Percentiles rank a stretch among this genome's conserved stretches.
Evolutionary conservation across 2,329 filamentous ascomycete genomes (phyloP).

Genomic region (Neofusicoccum cordaticola): DNA sequence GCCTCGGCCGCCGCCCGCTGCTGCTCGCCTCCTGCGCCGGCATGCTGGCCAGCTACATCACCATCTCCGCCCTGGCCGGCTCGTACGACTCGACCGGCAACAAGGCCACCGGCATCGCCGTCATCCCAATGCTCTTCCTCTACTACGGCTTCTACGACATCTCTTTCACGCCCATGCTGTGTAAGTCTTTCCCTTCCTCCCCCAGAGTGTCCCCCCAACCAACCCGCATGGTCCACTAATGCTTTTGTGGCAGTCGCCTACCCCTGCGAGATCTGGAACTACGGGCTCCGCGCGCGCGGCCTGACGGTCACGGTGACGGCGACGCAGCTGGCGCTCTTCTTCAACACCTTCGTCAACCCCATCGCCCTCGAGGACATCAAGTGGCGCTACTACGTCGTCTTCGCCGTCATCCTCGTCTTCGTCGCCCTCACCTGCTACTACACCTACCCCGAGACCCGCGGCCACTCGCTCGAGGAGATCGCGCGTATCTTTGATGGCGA

Average conservation of each 20-base stretch:
- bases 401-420: neutral
- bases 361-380: constrained; percentile 37
- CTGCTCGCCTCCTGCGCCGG: constrained; percentile 36
- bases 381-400: constrained; percentile 46
- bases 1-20: constrained; percentile 32
- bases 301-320: constrained; percentile 46
- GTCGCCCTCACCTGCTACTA: constrained; percentile 23
- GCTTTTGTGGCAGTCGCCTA: constrained; percentile 29
- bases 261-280: constrained; percentile 46
- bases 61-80: constrained; percentile 20
- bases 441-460: constrained; percentile 28
- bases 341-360: constrained; percentile 44
- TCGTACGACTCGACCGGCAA: neutral
- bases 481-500: constrained; percentile 25
- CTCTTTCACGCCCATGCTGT: constrained; percentile 32
- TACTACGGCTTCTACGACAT: constrained; percentile 26
- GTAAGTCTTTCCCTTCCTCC: too few species aligned
- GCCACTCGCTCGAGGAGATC: constrained; percentile 26
- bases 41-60: constrained; percentile 39
- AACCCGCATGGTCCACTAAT: too few species aligned
- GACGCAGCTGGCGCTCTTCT: constrained; percentile 47
- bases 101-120: constrained; percentile 24
- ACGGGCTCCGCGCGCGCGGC: constrained; percentile 46
- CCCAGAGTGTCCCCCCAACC: too few species aligned
- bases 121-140: constrained; percentile 29